Conservation (phyloP, 805 yeast genomes). For the Schwanniomyces yamadae region DNA sequence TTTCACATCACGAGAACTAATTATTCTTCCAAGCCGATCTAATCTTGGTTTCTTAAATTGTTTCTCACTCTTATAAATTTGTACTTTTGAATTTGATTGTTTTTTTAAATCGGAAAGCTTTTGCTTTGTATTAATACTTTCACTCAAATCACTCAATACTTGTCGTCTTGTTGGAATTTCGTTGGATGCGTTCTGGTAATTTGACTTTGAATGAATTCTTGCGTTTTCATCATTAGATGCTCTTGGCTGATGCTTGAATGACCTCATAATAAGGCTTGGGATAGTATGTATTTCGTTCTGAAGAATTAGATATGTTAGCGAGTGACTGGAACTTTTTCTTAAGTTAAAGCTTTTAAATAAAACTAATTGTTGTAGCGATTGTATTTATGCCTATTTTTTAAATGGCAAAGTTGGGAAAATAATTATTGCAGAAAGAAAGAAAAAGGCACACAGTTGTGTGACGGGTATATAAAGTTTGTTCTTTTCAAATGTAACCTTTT, state of each 20-base stretch:
- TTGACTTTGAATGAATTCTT: conserved; percentile 9
- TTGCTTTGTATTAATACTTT: conserved; percentile 13
- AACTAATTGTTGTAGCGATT: conserved; percentile 2
- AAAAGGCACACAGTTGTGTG: not conserved
- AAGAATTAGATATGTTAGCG: conserved; percentile 2
- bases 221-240: conserved; percentile 19
- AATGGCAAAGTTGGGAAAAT: conserved; percentile 6
- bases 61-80: conserved; percentile 17
- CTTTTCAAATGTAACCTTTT: too few species aligned
- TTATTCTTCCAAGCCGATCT: conserved; percentile 9
- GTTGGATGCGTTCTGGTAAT: conserved; percentile 1
- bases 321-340: not conserved
- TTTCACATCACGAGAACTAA: conserved; percentile 3
- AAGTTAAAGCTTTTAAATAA: too few species aligned
- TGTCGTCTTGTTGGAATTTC: conserved; percentile 18
- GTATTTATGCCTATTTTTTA: conserved; percentile 4
- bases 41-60: conserved; percentile 23
- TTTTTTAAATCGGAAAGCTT: conserved; percentile 4
- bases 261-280: conserved; percentile 9
- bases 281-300: not conserved
- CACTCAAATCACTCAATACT: conserved; percentile 27
- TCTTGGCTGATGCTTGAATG: conserved; percentile 10
- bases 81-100: conserved; percentile 13
- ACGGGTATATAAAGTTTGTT: too few species aligned
- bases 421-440: not conserved